Conservation (phyloP, 306 rosid species). For the Canavalia ensiformis region DNA sequence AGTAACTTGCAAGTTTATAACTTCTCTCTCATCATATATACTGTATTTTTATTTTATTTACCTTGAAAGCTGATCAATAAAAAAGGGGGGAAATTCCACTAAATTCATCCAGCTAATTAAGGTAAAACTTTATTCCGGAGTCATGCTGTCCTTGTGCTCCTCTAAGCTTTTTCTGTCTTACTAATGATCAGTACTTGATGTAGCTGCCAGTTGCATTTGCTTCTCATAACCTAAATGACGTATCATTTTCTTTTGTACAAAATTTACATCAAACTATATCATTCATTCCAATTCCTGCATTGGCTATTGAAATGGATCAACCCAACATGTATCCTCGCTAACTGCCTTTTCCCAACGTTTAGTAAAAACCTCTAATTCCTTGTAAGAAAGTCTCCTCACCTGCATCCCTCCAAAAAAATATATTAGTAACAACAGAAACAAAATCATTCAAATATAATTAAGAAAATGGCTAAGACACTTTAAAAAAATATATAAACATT, state of each 20-base stretch:
- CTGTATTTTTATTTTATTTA: conserved; percentile 18
- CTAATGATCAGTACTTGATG: neutral
- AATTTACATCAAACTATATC: conserved; percentile 29
- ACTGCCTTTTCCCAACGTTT: conserved; percentile 64
- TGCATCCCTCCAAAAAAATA: conserved; percentile 32
- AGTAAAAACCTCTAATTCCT: conserved; percentile 50
- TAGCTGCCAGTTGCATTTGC: neutral
- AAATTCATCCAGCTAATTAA: neutral
- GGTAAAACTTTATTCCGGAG: neutral
- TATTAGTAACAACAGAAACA: conserved; percentile 1
- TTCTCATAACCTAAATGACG: conserved; percentile 35
- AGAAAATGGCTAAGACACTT: neutral
- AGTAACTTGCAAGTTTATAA: conserved; percentile 15
- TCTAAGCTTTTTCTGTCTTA: conserved; percentile 15
- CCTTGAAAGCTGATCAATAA: neutral
- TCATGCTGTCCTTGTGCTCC: conserved; percentile 16
- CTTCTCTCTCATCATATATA: conserved; percentile 6
- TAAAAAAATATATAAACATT: no score
- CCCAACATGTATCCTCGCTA: conserved; percentile 59
- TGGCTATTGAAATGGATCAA: conserved; percentile 53
- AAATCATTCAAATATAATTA: conserved; percentile 8
- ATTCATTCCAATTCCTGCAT: neutral
- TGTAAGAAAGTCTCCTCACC: conserved; percentile 61
- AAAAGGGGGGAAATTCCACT: neutral
- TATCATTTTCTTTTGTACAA: conserved; percentile 9